Percentiles rank a stretch among this genome's conserved stretches.
Evolutionary conservation across 2,329 filamentous ascomycete species (phyloP).

Genomic region (Bisporella sp.): DNA sequence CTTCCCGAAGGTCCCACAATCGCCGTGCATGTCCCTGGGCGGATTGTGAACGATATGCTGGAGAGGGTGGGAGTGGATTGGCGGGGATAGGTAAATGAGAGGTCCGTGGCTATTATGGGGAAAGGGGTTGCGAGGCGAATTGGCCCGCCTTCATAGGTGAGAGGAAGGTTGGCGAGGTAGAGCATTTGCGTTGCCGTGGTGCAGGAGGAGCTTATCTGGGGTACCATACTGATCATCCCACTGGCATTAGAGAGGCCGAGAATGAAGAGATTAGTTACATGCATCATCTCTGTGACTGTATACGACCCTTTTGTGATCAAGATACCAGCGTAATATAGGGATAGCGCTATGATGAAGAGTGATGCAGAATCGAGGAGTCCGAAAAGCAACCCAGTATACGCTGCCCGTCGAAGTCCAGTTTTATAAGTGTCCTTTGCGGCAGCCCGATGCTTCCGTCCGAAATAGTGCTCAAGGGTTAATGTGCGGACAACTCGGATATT

Average conservation of each 20-base stretch:
- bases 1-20: slow-evolving; percentile 80
- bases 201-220: slow-evolving; percentile 70
- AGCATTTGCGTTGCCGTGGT: slow-evolving; percentile 69
- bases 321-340: slow-evolving; percentile 75
- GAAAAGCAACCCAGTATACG: slow-evolving; percentile 63
- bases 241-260: slow-evolving; percentile 72
- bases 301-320: slow-evolving; percentile 47
- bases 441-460: slow-evolving; percentile 53
- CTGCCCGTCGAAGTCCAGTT: slow-evolving; percentile 58
- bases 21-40: slow-evolving; percentile 59
- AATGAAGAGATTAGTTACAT: slow-evolving; percentile 76
- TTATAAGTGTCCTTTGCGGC: slow-evolving; percentile 45
- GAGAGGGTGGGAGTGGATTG: slow-evolving; percentile 49
- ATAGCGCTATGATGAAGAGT: slow-evolving; percentile 65
- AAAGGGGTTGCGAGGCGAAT: slow-evolving; percentile 39
- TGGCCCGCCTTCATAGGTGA: slow-evolving; percentile 32
- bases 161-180: slow-evolving; percentile 56
- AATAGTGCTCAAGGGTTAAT: slow-evolving; percentile 66
- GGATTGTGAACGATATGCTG: slow-evolving; percentile 59
- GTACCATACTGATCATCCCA: slow-evolving; percentile 65
- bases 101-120: slow-evolving; percentile 44
- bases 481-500: slow-evolving; percentile 75
- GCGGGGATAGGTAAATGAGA: slow-evolving; percentile 68
- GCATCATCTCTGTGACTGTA: slow-evolving; percentile 54
- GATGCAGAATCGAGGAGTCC: slow-evolving; percentile 71